Evolutionary conservation across 2,329 filamentous ascomycete species (phyloP), one percentile per base, ranked within the genome.

Genomic region (Dothiorella sarmentorum): DNA sequence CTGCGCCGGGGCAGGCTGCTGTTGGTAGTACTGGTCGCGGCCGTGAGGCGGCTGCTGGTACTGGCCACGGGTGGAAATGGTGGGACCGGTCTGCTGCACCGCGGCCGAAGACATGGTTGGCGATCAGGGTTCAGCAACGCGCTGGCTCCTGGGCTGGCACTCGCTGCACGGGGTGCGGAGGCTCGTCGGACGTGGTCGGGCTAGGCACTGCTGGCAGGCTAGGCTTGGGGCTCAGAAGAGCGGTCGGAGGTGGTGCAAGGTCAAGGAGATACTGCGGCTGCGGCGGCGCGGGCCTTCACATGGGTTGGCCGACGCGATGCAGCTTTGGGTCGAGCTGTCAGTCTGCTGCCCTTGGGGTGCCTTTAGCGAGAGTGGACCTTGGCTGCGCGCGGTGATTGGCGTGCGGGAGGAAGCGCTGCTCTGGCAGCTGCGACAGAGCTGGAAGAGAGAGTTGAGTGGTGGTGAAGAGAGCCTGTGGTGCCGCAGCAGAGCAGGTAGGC

Each of bases 51-150:
- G 62, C 60, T 69, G 67, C 59, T 63, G 66, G 59, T 68, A 69
- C 40, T 67, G 58, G 49, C 68, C 62, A 58, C 61, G 56, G 44
- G 17, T 67, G 58, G 66, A 63, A 52, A 68, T 63, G 27, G 67
- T 59, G 58, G 67, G 64, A 43, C 65, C 61, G 58, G 59, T 68
- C 56, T 65, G 59, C 49, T 68, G 71, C 59, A 74, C 71, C 55
- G 71, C 71, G 62, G 72, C 71, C 60, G 68, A 69, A 62, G 68
- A 71, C 71, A 74, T 74, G 58, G 49, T 38, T 42, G 55, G 55
- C 55, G 55, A 57, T 57, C 55, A 57, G 55, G 55, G 55, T 57
- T 47, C 55, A 47, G 55, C 42, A 29, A 57, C 43, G 55, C 42
- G 42, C 40, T 56, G 40, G 53, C 40, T 56, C 27, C 29, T 7